Evolutionary conservation across 176 grass and related monocot genomes (phyloP).

Genomic region (Rhynchospora breviuscula): DNA sequence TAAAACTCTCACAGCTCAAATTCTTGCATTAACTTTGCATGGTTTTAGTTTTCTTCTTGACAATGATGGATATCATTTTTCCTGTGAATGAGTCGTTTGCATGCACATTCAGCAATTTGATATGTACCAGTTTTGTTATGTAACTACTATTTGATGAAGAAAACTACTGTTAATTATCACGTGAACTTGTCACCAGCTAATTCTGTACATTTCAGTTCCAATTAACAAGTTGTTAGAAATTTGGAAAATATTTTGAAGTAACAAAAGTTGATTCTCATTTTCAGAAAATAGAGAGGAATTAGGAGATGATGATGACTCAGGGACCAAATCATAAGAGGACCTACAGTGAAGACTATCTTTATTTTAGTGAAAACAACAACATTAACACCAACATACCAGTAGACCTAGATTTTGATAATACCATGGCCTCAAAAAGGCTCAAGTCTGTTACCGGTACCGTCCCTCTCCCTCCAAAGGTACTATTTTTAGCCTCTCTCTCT

Average conservation of each 20-base stretch:
- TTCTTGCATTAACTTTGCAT: background rate
- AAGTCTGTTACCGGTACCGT: constrained; percentile 37
- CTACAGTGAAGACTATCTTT: constrained; percentile 32
- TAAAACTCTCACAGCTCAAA: background rate
- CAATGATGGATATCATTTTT: background rate
- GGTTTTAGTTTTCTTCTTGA: background rate
- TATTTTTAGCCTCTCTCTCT: background rate
- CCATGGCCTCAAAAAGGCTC: constrained; percentile 54
- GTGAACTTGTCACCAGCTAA: background rate
- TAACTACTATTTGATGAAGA: constrained; percentile 22
- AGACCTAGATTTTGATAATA: constrained; percentile 29
- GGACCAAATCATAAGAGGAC: constrained; percentile 58
- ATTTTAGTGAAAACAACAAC: constrained; percentile 1
- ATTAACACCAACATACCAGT: constrained; percentile 19
- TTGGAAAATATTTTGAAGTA: background rate
- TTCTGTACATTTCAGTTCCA: constrained; percentile 14
- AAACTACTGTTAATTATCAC: background rate
- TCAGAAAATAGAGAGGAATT: background rate
- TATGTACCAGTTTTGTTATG: constrained; percentile 34
- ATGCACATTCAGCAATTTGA: constrained; percentile 15
- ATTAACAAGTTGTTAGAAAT: constrained; percentile 26
- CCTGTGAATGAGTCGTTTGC: background rate
- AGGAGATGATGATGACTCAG: constrained; percentile 83
- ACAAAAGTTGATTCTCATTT: constrained; percentile 12
- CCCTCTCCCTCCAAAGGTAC: constrained; percentile 44